A percentile compares a stretch with the other conserved stretches of the same genome.
These are phyloP conservation scores for Elaeis guineensis DNA, from an alignment of 176 grass and related monocot genomes.

Conservation along the genomic window DNA sequence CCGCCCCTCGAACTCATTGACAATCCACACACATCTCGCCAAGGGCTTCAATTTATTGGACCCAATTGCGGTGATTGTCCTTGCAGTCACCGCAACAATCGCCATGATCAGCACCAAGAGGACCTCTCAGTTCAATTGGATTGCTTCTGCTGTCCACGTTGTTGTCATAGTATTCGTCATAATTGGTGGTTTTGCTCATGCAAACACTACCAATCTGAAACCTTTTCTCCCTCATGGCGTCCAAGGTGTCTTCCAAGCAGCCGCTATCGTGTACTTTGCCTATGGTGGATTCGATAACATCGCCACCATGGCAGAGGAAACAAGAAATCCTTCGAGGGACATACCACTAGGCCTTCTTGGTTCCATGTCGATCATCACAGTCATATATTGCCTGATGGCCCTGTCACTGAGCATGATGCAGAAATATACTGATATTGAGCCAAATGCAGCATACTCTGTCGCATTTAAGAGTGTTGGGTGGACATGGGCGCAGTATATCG, in stretches of 20 bases:
- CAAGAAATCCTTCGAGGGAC: slow-evolving; percentile 67
- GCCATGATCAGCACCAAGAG: too few relatives aligned
- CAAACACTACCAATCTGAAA: too few relatives aligned
- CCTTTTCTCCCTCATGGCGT: slow-evolving; percentile 71
- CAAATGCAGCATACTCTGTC: slow-evolving; percentile 53
- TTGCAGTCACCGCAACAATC: too few relatives aligned
- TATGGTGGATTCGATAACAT: slow-evolving; percentile 97
- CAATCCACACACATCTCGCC: too few relatives aligned
- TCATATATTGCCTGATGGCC: too few relatives aligned
- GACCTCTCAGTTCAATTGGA: too few relatives aligned
- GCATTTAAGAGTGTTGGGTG: slow-evolving; percentile 70
- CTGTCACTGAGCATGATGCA: slow-evolving; percentile 91
- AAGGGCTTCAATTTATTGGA: too few relatives aligned
- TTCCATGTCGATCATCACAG: slow-evolving; percentile 61
- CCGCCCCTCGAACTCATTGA: too few relatives aligned
- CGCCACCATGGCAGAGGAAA: slow-evolving; percentile 90
- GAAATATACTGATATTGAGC: slow-evolving; percentile 52
- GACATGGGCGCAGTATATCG: slow-evolving; percentile 78
- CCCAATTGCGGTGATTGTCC: too few relatives aligned
- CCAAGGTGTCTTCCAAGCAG: slow-evolving; percentile 64
- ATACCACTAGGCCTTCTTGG: slow-evolving; percentile 77
- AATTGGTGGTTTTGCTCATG: too few relatives aligned
- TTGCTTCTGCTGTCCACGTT: too few relatives aligned
- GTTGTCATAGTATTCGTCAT: too few relatives aligned
- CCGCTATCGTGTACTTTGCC: slow-evolving; percentile 87